A percentile compares a stretch with the other conserved stretches of the same genome.
These are phyloP conservation scores for Sutorius eximius DNA, from an alignment of 1,284 basidiomycete species.

Conservation along the genomic window DNA sequence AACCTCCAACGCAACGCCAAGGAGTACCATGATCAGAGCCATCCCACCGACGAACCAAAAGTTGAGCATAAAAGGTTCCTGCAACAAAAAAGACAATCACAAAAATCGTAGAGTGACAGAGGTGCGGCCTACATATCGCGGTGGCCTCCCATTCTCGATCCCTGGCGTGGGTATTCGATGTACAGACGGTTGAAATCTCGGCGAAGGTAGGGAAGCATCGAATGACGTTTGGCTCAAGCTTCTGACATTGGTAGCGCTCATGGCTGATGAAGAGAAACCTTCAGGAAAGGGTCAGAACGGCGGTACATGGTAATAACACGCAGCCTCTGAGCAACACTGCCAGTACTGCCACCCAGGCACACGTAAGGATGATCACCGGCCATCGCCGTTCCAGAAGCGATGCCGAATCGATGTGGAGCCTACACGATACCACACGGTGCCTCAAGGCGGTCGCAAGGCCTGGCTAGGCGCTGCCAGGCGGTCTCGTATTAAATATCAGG, in stretches of 20 bases:
- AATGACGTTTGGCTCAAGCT: background rate
- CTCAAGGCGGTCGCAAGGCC: constrained; percentile 10
- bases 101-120: background rate
- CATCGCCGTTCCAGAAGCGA: background rate
- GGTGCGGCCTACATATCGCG: constrained; percentile 43
- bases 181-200: constrained; percentile 42
- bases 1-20: constrained; percentile 53
- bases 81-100: background rate
- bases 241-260: constrained; percentile 7
- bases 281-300: background rate
- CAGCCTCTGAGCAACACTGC: background rate
- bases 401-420: background rate
- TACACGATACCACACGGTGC: background rate
- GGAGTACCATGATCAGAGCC: constrained; percentile 42
- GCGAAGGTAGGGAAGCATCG: constrained; percentile 12
- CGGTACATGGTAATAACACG: background rate
- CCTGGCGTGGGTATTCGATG: constrained; percentile 48
- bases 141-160: constrained; percentile 32
- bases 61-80: constrained; percentile 50
- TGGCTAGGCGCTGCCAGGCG: background rate
- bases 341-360: background rate
- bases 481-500: background rate
- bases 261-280: constrained; percentile 5
- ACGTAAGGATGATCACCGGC: background rate
- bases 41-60: constrained; percentile 43